Conservation (phyloP, 2,329 filamentous ascomycete species). For the Ophiostoma novo-ulmi region DNA sequence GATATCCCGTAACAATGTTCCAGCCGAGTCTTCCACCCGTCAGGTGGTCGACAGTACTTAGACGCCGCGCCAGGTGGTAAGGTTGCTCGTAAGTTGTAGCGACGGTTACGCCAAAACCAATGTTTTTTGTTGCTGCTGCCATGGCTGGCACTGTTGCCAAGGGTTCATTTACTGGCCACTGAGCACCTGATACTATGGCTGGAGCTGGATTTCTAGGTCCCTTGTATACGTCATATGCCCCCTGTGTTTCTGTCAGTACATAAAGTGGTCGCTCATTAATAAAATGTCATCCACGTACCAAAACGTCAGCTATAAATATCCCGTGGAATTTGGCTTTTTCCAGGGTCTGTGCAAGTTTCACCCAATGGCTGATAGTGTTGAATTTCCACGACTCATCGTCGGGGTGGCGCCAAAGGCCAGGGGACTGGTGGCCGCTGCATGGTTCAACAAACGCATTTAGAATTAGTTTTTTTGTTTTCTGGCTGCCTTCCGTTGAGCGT, state of each 20-base stretch:
- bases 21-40: slow-evolving; percentile 24
- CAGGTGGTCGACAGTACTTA: slow-evolving; percentile 24
- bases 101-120: slow-evolving; percentile 23
- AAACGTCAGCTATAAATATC: slow-evolving; percentile 17
- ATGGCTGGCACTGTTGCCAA: slow-evolving; percentile 20
- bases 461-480: slow-evolving; percentile 16
- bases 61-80: slow-evolving; percentile 19
- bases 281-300: neutral
- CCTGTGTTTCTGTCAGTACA: neutral
- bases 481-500: neutral
- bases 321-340: slow-evolving; percentile 12
- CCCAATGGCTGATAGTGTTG: slow-evolving; percentile 41
- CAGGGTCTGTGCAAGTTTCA: slow-evolving; percentile 8
- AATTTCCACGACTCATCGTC: slow-evolving; percentile 59
- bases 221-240: slow-evolving; percentile 16
- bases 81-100: slow-evolving; percentile 21
- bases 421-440: slow-evolving; percentile 45
- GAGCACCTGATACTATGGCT: slow-evolving; percentile 9
- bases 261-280: too few relatives aligned
- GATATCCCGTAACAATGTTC: slow-evolving; percentile 29
- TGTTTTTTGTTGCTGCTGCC: slow-evolving; percentile 21
- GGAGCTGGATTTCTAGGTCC: slow-evolving; percentile 5
- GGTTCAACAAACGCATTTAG: slow-evolving; percentile 23
- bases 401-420: slow-evolving; percentile 55
- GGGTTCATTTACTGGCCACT: slow-evolving; percentile 16